Evolutionary conservation across 371 early-diverging fungal genomes (phyloP).

Genomic region (Mortierella sp.): DNA sequence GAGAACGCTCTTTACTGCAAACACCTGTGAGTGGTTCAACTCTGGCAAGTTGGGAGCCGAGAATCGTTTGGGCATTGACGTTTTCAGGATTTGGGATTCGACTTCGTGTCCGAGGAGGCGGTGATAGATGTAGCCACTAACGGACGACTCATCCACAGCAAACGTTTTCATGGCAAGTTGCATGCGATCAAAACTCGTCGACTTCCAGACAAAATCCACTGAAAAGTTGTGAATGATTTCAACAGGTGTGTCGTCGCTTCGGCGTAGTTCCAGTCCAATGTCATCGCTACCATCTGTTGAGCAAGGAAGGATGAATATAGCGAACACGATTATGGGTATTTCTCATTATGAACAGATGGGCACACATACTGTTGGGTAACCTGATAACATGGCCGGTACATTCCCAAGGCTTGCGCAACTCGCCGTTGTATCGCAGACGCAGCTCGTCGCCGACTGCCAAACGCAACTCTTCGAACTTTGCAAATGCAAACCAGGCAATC

Average conservation of each 20-base stretch:
- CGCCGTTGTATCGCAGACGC: slow-evolving; percentile 88
- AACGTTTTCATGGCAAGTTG: slow-evolving; percentile 95
- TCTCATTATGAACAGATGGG: too few species aligned
- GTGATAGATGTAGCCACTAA: slow-evolving; percentile 96
- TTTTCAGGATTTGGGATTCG: slow-evolving; percentile 76
- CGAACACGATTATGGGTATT: not conserved
- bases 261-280: slow-evolving; percentile 86
- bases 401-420: slow-evolving; percentile 88
- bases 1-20: slow-evolving; percentile 92
- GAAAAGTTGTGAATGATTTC: slow-evolving; percentile 94
- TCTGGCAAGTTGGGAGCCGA: slow-evolving; percentile 94
- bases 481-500: slow-evolving; percentile 93
- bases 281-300: slow-evolving; percentile 87
- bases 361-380: slow-evolving; percentile 87
- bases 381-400: slow-evolving; percentile 94
- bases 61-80: slow-evolving; percentile 86
- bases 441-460: slow-evolving; percentile 98
- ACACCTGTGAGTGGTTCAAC: slow-evolving; percentile 97
- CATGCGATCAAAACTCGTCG: slow-evolving; percentile 97
- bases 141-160: slow-evolving; percentile 93
- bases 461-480: slow-evolving; percentile 93
- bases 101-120: slow-evolving; percentile 94
- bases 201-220: slow-evolving; percentile 99
- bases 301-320: not conserved
- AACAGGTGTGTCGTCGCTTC: slow-evolving; percentile 75